Conservation (phyloP, 495 filamentous ascomycete species). For the Xylaria palmicola region DNA sequence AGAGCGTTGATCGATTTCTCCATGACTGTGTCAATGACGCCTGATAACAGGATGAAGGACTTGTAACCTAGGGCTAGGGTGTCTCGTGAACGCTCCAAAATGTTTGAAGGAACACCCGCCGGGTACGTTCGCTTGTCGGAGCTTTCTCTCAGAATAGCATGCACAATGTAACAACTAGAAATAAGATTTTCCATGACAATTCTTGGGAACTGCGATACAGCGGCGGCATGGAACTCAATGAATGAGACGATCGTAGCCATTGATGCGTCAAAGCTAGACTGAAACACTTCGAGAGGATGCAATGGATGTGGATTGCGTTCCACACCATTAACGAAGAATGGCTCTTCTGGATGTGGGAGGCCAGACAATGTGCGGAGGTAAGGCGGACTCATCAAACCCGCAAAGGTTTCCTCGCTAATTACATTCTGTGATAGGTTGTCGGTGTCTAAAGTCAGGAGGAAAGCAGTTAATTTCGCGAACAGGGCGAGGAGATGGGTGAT, state of each 20-base stretch:
- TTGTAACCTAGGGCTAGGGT: constrained; percentile 36
- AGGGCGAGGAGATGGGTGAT: constrained; percentile 22
- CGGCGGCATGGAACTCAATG: constrained; percentile 29
- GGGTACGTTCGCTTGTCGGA: constrained; percentile 19
- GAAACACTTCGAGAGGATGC: constrained; percentile 23
- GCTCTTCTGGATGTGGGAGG: constrained; percentile 18
- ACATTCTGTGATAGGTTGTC: constrained; percentile 12
- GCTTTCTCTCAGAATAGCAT: constrained; percentile 32
- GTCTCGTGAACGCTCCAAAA: constrained; percentile 20
- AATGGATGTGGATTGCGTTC: constrained; percentile 8
- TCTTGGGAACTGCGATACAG: constrained; percentile 40
- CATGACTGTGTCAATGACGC: constrained; percentile 40
- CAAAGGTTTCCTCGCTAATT: constrained; percentile 17
- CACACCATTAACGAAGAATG: constrained; percentile 13
- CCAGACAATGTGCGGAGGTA: constrained; percentile 24
- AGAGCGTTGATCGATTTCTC: constrained; percentile 51
- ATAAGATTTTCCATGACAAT: constrained; percentile 42
- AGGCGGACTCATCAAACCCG: constrained; percentile 25
- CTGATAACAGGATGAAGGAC: constrained; percentile 41
- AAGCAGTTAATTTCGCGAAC: constrained; percentile 27
- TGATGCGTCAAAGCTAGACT: constrained; percentile 21
- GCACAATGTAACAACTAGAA: constrained; percentile 33
- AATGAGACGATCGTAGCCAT: constrained; percentile 23
- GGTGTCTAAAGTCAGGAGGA: constrained; percentile 25
- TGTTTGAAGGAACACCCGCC: background rate